These are phyloP conservation scores for Lactuca sativa DNA, from an alignment of 129 eudicot species.

Conservation along the genomic window DNA sequence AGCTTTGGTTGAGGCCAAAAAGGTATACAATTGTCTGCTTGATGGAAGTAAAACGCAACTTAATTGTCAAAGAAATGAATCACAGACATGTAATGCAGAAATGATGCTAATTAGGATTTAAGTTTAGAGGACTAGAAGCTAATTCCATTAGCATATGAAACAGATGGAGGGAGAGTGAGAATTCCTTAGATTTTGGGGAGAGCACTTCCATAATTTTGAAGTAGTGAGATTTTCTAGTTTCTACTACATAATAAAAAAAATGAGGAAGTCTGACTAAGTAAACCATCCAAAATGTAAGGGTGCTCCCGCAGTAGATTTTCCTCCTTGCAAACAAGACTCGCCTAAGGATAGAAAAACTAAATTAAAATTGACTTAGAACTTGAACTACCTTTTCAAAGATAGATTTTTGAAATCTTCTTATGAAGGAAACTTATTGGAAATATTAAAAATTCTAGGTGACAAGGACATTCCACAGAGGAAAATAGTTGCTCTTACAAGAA, in stretches of 20 bases:
- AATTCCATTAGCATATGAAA: not conserved
- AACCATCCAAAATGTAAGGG: constrained; percentile 39
- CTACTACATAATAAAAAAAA: constrained; percentile 7
- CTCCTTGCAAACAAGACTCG: constrained; percentile 50
- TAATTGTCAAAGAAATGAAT: constrained; percentile 15
- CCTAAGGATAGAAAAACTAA: constrained; percentile 32
- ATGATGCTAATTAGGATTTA: not conserved
- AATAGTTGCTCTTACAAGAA: no score
- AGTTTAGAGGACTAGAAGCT: not conserved
- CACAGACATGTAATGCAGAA: constrained; percentile 3
- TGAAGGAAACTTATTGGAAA: no score
- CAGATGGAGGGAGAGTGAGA: no score
- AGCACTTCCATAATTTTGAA: no score
- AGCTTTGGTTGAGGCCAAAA: not conserved
- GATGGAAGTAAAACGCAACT: not conserved
- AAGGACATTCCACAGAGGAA: no score
- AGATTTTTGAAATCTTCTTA: no score
- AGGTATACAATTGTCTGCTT: not conserved
- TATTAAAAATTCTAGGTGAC: no score
- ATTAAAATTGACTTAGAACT: no score
- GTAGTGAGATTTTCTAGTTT: constrained; percentile 26
- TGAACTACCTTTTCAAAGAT: no score
- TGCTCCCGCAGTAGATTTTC: constrained; percentile 37
- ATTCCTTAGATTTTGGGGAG: no score
- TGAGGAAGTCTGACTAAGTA: constrained; percentile 22